Conservation (phyloP, 1,139 yeast genomes). For the Scheffersomyces segobiensis region DNA sequence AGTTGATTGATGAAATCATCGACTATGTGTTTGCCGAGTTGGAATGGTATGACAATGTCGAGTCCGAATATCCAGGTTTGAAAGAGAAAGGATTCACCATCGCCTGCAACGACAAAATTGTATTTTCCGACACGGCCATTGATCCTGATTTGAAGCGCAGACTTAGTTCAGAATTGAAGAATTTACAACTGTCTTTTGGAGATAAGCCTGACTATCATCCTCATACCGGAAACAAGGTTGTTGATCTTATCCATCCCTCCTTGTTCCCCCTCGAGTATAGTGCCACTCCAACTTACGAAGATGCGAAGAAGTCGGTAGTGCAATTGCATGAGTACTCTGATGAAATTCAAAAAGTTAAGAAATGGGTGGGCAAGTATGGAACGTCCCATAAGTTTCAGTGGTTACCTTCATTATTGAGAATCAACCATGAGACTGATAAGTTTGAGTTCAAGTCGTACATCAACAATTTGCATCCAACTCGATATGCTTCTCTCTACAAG, state of each 20-base stretch:
- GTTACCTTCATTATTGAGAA: conserved; percentile 27
- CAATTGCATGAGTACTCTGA: conserved; percentile 12
- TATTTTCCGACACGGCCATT: conserved; percentile 16
- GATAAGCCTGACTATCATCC: conserved; percentile 38
- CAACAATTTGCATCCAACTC: conserved; percentile 39
- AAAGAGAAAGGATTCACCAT: conserved; percentile 7
- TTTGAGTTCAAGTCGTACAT: conserved; percentile 33
- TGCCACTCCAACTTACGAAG: conserved; percentile 23
- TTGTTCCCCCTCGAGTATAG: conserved; percentile 40
- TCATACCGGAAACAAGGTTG: conserved; percentile 32
- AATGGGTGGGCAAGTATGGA: conserved; percentile 18
- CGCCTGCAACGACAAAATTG: conserved; percentile 21
- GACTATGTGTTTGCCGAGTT: conserved; percentile 24
- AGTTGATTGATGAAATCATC: conserved; percentile 15
- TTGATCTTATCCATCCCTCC: conserved; percentile 47
- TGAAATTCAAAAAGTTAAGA: conserved; percentile 15
- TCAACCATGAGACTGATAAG: conserved; percentile 9
- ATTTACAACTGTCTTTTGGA: conserved; percentile 14
- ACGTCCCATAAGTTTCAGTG: conserved; percentile 30
- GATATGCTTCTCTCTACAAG: conserved; percentile 22
- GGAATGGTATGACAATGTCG: conserved; percentile 23
- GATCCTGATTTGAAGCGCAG: conserved; percentile 7
- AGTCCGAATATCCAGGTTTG: conserved; percentile 3
- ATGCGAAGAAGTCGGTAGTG: conserved; percentile 7
- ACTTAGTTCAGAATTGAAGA: conserved; percentile 11